Evolutionary conservation across 1,284 basidiomycete genomes (phyloP).

Genomic region (Tilletia setariae): DNA sequence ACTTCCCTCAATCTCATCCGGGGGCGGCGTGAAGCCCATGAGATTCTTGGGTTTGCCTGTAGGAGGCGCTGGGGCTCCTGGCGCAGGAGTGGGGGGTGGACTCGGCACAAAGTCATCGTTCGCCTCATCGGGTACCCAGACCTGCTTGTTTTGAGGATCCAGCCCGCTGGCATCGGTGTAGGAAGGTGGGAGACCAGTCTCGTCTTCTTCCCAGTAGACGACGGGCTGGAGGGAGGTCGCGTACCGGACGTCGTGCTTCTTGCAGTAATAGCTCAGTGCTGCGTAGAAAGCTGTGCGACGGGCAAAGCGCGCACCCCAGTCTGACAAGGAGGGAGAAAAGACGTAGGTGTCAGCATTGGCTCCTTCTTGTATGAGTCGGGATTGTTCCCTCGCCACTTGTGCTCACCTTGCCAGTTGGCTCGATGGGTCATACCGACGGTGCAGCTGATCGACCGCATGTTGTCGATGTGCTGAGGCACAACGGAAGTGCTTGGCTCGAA

Average conservation of each 20-base stretch:
- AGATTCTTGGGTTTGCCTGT: slow-evolving; percentile 37
- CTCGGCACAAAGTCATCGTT: slow-evolving; percentile 36
- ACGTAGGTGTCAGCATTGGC: background rate
- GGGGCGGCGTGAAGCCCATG: slow-evolving; percentile 46
- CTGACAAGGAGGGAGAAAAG: slow-evolving; percentile 12
- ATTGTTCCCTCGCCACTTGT: background rate
- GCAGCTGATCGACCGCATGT: slow-evolving; percentile 45
- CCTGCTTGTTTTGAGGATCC: background rate
- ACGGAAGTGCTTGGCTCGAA: slow-evolving; percentile 48
- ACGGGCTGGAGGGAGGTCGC: slow-evolving; percentile 41
- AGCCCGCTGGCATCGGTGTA: slow-evolving; percentile 22
- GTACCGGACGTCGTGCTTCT: slow-evolving; percentile 49
- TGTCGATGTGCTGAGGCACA: slow-evolving; percentile 43
- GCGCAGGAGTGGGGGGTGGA: slow-evolving; percentile 28
- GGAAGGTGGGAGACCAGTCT: slow-evolving; percentile 32
- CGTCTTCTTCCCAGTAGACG: slow-evolving; percentile 44
- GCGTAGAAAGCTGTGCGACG: slow-evolving; percentile 47
- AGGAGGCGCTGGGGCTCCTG: slow-evolving; percentile 23
- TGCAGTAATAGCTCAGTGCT: slow-evolving; percentile 47
- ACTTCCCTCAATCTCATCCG: slow-evolving; percentile 36
- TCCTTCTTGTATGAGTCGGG: too few relatives aligned
- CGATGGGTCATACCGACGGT: slow-evolving; percentile 51
- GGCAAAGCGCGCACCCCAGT: slow-evolving; percentile 48
- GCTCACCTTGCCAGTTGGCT: slow-evolving; percentile 41
- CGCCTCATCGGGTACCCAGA: slow-evolving; percentile 13